Conservation (phyloP, 305 asterid species). For the Fraxinus floribunda region DNA sequence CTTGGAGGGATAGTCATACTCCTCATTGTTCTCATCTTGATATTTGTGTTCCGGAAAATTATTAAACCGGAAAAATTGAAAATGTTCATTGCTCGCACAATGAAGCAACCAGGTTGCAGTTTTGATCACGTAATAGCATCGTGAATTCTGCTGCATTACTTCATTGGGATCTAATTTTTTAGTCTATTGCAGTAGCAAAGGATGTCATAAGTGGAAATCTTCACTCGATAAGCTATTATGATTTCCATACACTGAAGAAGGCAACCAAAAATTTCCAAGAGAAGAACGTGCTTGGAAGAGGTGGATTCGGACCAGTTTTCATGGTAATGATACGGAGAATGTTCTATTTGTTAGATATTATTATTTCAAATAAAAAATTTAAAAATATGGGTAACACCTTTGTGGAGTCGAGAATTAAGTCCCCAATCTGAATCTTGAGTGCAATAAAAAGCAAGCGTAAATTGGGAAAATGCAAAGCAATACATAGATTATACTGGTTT, state of each 20-base stretch:
- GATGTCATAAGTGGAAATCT: constrained; percentile 52
- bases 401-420: neutral
- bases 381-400: neutral
- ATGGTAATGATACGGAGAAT: constrained; percentile 37
- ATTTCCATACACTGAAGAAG: constrained; percentile 58
- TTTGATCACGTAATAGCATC: neutral
- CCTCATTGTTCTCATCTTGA: constrained; percentile 38
- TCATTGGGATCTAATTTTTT: constrained; percentile 10
- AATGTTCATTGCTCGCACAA: constrained; percentile 26
- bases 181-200: constrained; percentile 41
- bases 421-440: neutral
- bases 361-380: neutral
- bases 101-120: constrained; percentile 39
- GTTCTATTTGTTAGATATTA: neutral
- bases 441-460: neutral
- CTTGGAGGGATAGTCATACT: constrained; percentile 54
- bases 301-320: constrained; percentile 84
- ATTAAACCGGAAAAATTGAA: constrained; percentile 34
- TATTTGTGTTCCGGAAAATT: constrained; percentile 38
- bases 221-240: constrained; percentile 51
- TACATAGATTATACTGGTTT: neutral
- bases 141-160: neutral
- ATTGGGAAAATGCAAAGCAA: neutral
- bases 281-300: constrained; percentile 62
- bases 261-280: constrained; percentile 72